Evolutionary conservation across 257 asterid genomes (phyloP).

Genomic region (Solanum chaucha): DNA sequence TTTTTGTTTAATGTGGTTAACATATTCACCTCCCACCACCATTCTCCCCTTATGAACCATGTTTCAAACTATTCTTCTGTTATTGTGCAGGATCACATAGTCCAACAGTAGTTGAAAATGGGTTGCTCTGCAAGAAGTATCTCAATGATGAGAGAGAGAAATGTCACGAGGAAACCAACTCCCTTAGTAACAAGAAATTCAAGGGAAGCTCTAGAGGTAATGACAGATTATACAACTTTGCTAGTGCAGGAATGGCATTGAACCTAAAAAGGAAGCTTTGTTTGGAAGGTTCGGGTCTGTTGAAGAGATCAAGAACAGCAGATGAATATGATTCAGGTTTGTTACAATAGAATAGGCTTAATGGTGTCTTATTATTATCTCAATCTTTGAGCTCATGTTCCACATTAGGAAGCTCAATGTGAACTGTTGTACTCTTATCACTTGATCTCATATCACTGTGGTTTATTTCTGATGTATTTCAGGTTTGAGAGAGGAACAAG

Average conservation of each 20-base stretch:
- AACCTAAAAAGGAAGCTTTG: slow-evolving; percentile 38
- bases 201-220: slow-evolving; percentile 25
- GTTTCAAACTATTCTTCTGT: background rate
- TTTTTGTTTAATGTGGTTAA: background rate
- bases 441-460: background rate
- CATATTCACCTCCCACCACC: background rate
- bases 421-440: background rate
- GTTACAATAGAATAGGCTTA: background rate
- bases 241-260: slow-evolving; percentile 7
- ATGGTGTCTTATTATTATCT: background rate
- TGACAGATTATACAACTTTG: background rate
- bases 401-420: background rate
- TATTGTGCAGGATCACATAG: slow-evolving; percentile 33
- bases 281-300: slow-evolving; percentile 17
- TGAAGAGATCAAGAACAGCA: slow-evolving; percentile 35
- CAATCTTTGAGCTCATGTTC: background rate
- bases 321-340: slow-evolving; percentile 22
- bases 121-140: background rate
- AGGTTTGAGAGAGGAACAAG: slow-evolving; percentile 17
- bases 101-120: slow-evolving; percentile 12
- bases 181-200: slow-evolving; percentile 9
- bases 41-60: background rate
- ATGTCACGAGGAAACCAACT: slow-evolving; percentile 8
- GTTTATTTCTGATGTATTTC: background rate
- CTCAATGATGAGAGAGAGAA: slow-evolving; percentile 10